phyloP scores from a whole-genome alignment of 2,329 filamentous ascomycete genomes.

The Lachnellula arida region DNA sequence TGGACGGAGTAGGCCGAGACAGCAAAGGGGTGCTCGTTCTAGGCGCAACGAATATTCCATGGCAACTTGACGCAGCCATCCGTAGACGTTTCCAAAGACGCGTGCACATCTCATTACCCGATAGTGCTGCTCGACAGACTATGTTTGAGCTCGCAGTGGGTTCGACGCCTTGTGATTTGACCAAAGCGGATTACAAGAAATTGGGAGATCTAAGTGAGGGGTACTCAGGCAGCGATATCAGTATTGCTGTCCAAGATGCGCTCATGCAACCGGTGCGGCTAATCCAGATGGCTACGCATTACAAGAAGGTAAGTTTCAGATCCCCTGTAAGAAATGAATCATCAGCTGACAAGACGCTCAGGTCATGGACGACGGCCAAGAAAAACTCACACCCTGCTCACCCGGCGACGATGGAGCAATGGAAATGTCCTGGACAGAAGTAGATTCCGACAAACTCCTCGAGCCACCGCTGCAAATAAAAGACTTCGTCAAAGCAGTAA shows the following conservation, averaged over 20 bases:
- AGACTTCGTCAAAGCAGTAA: constrained; percentile 91
- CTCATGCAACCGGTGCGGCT: constrained; percentile 96
- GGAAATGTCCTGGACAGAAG: constrained; percentile 91
- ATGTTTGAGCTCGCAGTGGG: constrained; percentile 87
- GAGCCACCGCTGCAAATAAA: constrained; percentile 84
- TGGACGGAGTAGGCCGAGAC: constrained; percentile 98
- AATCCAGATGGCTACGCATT: constrained; percentile 96
- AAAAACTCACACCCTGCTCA: constrained; percentile 83
- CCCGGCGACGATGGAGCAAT: constrained; percentile 80
- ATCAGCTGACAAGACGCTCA: constrained; percentile 33
- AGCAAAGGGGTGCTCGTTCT: constrained; percentile 90
- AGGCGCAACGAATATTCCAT: constrained; percentile 96
- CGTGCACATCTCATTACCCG: constrained; percentile 92
- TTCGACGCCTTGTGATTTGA: constrained; percentile 81
- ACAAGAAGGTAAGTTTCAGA: constrained; percentile 67
- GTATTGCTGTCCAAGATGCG: constrained; percentile 91
- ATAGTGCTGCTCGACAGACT: constrained; percentile 77
- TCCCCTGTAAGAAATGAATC: neutral
- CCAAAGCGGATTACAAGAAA: constrained; percentile 70
- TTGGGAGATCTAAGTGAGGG: constrained; percentile 82
- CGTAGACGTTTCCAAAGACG: constrained; percentile 91
- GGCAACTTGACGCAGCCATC: constrained; percentile 96
- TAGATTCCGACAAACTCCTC: constrained; percentile 77
- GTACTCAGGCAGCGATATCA: constrained; percentile 94
- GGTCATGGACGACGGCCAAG: constrained; percentile 64